Evolutionary conservation across 306 rosid species (phyloP).

Genomic region (Styphnolobium japonicum): DNA sequence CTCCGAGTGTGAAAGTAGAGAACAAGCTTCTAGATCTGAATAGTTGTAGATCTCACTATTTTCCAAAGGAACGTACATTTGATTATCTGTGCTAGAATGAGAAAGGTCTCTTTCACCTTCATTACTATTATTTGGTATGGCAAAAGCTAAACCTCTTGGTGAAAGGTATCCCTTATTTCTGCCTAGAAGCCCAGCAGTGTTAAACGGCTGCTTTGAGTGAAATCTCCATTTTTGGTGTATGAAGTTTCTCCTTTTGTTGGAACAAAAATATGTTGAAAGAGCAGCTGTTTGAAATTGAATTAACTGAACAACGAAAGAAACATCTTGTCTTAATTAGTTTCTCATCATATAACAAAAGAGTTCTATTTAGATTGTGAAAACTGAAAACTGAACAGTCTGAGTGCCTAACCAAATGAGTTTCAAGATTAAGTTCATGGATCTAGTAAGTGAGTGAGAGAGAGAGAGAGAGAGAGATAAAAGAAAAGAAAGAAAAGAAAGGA

Average conservation of each 20-base stretch:
- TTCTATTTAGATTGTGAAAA: no score
- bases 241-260: not conserved
- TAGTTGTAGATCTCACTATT: not conserved
- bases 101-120: not conserved
- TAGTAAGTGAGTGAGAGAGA: no score
- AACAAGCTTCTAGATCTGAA: not conserved
- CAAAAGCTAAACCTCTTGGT: not conserved
- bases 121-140: not conserved
- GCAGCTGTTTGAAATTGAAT: not conserved
- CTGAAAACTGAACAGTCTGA: no score
- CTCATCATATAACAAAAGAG: not conserved
- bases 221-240: not conserved
- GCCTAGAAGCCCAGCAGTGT: not conserved
- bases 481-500: no score
- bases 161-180: not conserved
- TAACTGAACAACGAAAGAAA: not conserved
- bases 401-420: no score
- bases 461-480: no score
- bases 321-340: not conserved
- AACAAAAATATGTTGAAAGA: not conserved
- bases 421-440: no score
- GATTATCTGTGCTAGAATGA: not conserved
- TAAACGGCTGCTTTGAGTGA: not conserved
- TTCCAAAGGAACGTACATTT: not conserved
- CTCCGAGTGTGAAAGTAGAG: not conserved